Base-by-base conservation (phyloP, 345 rosid species). In the Gossypium raimondii region DNA sequence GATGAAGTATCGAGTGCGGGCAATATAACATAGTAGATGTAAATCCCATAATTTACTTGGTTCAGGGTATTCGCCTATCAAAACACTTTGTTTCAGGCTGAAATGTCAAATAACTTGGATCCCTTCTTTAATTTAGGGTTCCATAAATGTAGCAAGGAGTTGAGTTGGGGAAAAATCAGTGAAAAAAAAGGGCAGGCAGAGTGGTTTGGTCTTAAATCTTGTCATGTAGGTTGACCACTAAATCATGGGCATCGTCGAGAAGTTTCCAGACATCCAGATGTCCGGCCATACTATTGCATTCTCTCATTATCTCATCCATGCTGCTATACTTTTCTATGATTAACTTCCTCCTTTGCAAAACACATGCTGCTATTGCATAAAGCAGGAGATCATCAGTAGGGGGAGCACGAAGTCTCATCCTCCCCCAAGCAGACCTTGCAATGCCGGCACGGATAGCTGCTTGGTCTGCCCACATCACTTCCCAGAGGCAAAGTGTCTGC, bases 401-500 rank as follows among this genome's bases (percentile, higher is more conserved):
- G 1, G 98, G 98, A 38, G 97, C 98, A 73, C 97, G 79, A 45
- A 84, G 79, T 83, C 97, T 78, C 75, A 92, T 86, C 80, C 95
- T 92, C 44, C 97, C 89, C 95, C 97, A 86, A 1, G 93, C 84
- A 2, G 98, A 89, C 79, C 81, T 87, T 9, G 90, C 91, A 16
- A 90, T 87, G 77, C 95, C 97, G 0, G 88, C 90, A 48, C 92
- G 83, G 66, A 92, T 87, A 0, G 98, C 98, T 0, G 89, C 95
- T 78, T 94, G 98, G 60, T 94, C 93, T 0, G 98, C 97, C 98
- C 98, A 94, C 84, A 92, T 86, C 76, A 92, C 98, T 82, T 94
- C 97, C 98, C 98, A 92, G 4, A 94, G 92, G 75, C 97, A 87
- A 27, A 94, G 86, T 1, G 97, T 94, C 83, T 94, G 97, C 84